Evolutionary conservation across 169 alveolate species (phyloP).

Genomic region (Cryptosporidium baileyi): DNA sequence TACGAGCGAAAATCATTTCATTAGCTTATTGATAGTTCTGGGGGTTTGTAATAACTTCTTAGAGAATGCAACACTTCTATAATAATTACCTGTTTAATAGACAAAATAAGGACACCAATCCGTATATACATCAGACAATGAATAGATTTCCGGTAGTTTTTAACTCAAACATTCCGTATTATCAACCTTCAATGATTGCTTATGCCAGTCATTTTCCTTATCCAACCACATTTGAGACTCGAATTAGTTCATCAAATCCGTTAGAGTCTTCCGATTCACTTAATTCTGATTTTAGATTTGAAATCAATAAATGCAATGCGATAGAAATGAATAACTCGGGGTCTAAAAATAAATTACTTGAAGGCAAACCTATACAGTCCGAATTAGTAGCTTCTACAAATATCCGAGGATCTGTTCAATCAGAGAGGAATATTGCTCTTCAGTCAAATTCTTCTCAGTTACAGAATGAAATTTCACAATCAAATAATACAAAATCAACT

Average conservation of each 20-base stretch:
- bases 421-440: no score
- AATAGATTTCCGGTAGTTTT: slow-evolving; percentile 56
- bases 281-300: slow-evolving; percentile 3
- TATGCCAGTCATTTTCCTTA: no score
- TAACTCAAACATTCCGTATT: slow-evolving; percentile 20
- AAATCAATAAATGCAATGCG: background rate
- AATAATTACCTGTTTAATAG: no score
- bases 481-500: background rate
- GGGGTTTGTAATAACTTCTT: no score
- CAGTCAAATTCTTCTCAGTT: no score
- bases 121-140: slow-evolving; percentile 13
- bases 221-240: no score
- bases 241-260: background rate
- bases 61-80: no score
- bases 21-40: no score
- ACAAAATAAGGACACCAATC: no score
- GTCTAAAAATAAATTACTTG: background rate
- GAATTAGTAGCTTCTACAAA: background rate
- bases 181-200: slow-evolving; percentile 11
- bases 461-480: background rate
- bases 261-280: background rate
- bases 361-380: background rate
- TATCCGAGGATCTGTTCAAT: background rate
- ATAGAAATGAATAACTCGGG: background rate
- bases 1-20: no score